phyloP scores from a whole-genome alignment of 2,329 filamentous ascomycete species.

The Malbranchea cinnamomea region DNA sequence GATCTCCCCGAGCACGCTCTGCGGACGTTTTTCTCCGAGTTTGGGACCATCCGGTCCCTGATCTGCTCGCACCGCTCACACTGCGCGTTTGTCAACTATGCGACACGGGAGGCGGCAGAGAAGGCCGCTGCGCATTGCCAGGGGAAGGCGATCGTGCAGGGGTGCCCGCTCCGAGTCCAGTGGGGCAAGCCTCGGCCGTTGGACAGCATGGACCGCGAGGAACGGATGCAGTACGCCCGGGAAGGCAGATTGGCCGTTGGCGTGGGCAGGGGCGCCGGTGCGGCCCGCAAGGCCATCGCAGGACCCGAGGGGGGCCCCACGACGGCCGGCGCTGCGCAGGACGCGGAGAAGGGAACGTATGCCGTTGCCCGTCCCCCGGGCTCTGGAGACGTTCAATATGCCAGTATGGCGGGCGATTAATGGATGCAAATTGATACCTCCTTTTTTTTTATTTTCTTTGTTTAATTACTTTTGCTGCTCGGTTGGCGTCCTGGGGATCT shows the following conservation, averaged over 20 bases:
- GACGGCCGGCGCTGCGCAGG: conserved; percentile 28
- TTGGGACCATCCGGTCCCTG: conserved; percentile 80
- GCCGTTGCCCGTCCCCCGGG: conserved; percentile 66
- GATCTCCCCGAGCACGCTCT: conserved; percentile 87
- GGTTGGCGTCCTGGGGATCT: no score
- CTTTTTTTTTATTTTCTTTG: conserved; percentile 15
- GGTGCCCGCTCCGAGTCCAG: conserved; percentile 74
- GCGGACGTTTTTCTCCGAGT: conserved; percentile 74
- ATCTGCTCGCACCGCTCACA: conserved; percentile 96
- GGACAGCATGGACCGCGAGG: conserved; percentile 78
- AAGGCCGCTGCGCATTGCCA: conserved; percentile 71
- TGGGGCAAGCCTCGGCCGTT: conserved; percentile 90
- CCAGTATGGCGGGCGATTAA: conserved; percentile 70
- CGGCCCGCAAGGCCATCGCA: conserved; percentile 8
- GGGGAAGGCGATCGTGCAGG: conserved; percentile 76
- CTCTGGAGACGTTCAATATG: conserved; percentile 62
- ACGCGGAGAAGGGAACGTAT: conserved; percentile 21
- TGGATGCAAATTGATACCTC: conserved; percentile 13
- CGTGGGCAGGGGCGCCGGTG: conserved; percentile 23
- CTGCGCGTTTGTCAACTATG: conserved; percentile 92
- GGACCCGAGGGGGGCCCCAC: conserved; percentile 16
- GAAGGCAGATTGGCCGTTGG: conserved; percentile 53
- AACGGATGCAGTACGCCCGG: conserved; percentile 64
- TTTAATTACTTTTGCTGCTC: background rate
- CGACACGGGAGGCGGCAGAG: conserved; percentile 71